Percentiles rank a stretch among this genome's conserved stretches.
phyloP scores from a whole-genome alignment of 2,329 filamentous ascomycete species.

The Fusarium tupiense region DNA sequence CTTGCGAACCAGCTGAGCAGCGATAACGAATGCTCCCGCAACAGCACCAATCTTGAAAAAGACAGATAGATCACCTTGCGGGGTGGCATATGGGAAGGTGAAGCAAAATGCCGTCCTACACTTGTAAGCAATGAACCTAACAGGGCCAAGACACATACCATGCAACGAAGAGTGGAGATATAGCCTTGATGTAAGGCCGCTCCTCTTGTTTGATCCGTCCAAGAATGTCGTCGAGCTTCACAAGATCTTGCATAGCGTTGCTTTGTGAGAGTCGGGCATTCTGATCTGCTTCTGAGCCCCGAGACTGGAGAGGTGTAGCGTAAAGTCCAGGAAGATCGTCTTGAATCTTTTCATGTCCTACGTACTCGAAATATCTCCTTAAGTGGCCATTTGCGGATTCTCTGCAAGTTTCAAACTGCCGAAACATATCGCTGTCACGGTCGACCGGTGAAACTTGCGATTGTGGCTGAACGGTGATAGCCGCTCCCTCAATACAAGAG shows the following conservation, averaged over 20 bases:
- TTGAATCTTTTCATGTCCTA: rapidly evolving
- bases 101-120: neutral
- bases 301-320: rapidly evolving
- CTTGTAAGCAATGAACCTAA: neutral
- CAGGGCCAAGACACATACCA: neutral
- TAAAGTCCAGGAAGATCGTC: neutral
- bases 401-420: neutral
- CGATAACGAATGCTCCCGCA: rapidly evolving
- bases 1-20: neutral
- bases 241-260: neutral
- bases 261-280: rapidly evolving
- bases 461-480: rapidly evolving
- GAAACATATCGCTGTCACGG: neutral
- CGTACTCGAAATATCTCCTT: neutral
- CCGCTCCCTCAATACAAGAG: too few relatives aligned
- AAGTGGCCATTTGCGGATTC: neutral
- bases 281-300: rapidly evolving
- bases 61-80: rapidly evolving
- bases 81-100: neutral
- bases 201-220: neutral
- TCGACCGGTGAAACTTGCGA: rapidly evolving
- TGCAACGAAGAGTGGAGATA: neutral
- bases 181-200: neutral
- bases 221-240: neutral
- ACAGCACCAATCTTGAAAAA: neutral